A percentile compares a stretch with the other conserved stretches of the same genome.
Evolutionary conservation across 192 early-diverging fungal species (phyloP).

Genomic region (Diversispora eburnea): DNA sequence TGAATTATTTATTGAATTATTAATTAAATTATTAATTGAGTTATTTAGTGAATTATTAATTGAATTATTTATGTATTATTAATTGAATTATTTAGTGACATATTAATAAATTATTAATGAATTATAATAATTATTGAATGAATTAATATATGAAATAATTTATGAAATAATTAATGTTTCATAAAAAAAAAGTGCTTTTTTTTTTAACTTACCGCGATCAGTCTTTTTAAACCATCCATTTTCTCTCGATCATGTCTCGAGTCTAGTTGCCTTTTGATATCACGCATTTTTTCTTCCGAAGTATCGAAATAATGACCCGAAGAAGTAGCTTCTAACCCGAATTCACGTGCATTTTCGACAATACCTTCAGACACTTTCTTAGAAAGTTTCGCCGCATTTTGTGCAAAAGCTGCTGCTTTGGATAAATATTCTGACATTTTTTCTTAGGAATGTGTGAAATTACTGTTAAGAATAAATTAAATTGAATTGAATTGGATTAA

Average conservation of each 20-base stretch:
- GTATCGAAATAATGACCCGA: constrained; percentile 86
- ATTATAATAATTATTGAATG: no score
- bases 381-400: constrained; percentile 74
- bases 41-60: no score
- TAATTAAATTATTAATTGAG: no score
- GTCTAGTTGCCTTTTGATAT: constrained; percentile 72
- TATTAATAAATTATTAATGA: no score
- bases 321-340: constrained; percentile 65
- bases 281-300: constrained; percentile 76
- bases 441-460: no score
- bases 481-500: no score
- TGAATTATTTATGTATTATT: not conserved
- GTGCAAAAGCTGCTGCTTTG: constrained; percentile 28
- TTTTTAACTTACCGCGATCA: constrained; percentile 68
- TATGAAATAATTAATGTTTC: not conserved
- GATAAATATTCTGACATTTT: constrained; percentile 26
- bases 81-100: not conserved
- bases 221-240: constrained; percentile 84
- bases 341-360: constrained; percentile 84
- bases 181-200: not conserved
- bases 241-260: constrained; percentile 89
- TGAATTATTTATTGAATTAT: no score
- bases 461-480: no score
- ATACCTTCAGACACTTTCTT: constrained; percentile 79
- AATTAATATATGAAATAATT: no score